Evolutionary conservation across 768 basidiomycete genomes (phyloP).

Genomic region (Leucocoprinus leucothites): DNA sequence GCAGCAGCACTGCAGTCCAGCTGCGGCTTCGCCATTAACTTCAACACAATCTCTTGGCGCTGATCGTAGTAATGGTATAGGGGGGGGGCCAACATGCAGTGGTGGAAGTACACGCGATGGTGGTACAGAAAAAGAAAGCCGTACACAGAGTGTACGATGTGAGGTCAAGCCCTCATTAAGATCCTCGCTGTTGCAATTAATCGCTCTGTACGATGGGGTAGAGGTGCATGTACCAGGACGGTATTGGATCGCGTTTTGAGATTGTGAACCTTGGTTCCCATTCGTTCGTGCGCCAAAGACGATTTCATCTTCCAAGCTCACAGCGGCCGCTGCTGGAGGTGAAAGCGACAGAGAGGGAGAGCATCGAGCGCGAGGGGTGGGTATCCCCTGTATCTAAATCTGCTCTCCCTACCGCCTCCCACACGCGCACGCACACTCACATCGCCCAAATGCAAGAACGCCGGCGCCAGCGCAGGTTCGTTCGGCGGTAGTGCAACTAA

Average conservation of each 20-base stretch:
- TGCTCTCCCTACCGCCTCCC: too few species aligned
- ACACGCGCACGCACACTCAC: too few species aligned
- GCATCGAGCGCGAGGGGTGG: conserved; percentile 25
- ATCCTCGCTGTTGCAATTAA: too few species aligned
- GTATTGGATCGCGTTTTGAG: conserved; percentile 56
- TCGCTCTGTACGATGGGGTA: too few species aligned
- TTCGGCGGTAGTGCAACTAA: too few species aligned
- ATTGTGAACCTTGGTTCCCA: conserved; percentile 50
- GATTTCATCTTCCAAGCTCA: neutral
- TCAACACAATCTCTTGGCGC: conserved; percentile 34
- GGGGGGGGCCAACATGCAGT: conserved; percentile 20
- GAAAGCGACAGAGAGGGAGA: neutral
- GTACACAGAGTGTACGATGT: conserved; percentile 48
- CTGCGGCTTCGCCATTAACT: conserved; percentile 26
- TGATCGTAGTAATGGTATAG: too few species aligned
- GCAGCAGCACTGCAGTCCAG: neutral
- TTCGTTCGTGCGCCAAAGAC: conserved; percentile 31
- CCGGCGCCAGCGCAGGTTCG: too few species aligned
- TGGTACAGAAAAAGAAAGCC: conserved; percentile 46
- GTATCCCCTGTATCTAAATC: too few species aligned
- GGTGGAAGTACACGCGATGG: conserved; percentile 56
- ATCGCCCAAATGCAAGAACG: too few species aligned
- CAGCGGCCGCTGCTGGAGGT: too few species aligned
- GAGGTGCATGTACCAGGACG: conserved; percentile 33
- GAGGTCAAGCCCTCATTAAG: conserved; percentile 51